These are phyloP conservation scores for Clarkia xantiana DNA, from an alignment of 345 rosid genomes.

Conservation along the genomic window DNA sequence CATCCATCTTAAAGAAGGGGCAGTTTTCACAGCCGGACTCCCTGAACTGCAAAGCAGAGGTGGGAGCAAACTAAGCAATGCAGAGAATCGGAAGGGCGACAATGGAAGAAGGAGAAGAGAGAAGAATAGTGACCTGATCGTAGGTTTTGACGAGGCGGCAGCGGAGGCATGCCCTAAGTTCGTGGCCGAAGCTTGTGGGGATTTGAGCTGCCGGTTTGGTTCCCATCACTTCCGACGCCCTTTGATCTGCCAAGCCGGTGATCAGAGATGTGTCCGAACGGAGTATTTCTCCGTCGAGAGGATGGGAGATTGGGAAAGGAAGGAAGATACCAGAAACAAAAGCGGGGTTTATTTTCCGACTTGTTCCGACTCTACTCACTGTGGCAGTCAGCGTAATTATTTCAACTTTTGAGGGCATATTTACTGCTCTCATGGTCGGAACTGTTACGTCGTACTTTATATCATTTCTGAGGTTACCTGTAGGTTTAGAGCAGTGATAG, in stretches of 20 bases:
- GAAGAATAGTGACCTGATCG: conserved; percentile 39
- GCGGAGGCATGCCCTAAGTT: conserved; percentile 77
- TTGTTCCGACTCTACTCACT: too few relatives aligned
- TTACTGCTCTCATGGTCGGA: too few relatives aligned
- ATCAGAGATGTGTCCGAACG: neutral
- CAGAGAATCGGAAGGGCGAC: neutral
- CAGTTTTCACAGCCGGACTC: conserved; percentile 87
- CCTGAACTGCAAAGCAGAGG: conserved; percentile 13
- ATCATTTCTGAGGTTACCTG: too few relatives aligned
- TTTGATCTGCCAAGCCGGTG: neutral
- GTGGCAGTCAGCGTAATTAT: too few relatives aligned
- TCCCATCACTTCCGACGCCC: conserved; percentile 23
- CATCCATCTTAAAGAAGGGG: conserved; percentile 79
- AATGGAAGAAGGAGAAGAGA: neutral
- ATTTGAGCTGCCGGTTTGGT: conserved; percentile 49
- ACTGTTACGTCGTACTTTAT: too few relatives aligned
- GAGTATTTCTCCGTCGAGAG: too few relatives aligned
- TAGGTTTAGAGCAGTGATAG: too few relatives aligned
- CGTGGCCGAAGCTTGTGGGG: conserved; percentile 89
- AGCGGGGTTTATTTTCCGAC: too few relatives aligned
- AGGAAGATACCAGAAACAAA: too few relatives aligned
- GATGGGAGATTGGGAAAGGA: too few relatives aligned
- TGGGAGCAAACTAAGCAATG: neutral
- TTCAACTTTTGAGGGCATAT: too few relatives aligned
- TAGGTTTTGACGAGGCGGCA: conserved; percentile 84